Conservation (phyloP, 2,329 filamentous ascomycete genomes). For the Ophiostoma sp. region DNA sequence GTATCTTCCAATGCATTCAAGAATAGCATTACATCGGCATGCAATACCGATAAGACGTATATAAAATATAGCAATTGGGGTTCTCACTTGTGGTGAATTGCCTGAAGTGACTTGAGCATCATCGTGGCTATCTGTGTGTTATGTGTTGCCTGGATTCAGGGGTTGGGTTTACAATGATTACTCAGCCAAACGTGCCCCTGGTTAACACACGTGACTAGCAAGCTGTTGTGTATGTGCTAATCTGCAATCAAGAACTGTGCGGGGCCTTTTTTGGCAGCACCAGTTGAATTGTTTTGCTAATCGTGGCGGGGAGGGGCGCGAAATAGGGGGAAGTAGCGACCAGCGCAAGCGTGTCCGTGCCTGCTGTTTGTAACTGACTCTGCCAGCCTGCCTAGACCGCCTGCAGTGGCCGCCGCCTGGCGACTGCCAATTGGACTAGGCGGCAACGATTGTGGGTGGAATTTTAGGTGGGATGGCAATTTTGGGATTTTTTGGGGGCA, state of each 20-base stretch:
- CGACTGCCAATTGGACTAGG: background rate
- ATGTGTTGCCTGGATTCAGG: background rate
- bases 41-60: too few species aligned
- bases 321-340: conserved; percentile 12
- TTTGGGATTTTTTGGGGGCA: conserved; percentile 12
- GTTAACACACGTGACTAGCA: background rate
- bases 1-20: too few species aligned
- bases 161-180: background rate
- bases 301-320: conserved; percentile 2
- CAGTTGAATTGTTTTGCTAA: background rate
- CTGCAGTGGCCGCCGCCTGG: background rate
- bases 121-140: background rate
- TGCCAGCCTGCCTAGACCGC: background rate
- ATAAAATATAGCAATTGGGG: too few species aligned
- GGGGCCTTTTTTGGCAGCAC: background rate
- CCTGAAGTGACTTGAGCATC: too few species aligned
- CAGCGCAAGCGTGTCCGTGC: conserved; percentile 10
- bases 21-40: too few species aligned
- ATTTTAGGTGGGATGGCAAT: conserved; percentile 21
- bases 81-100: background rate
- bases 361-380: background rate
- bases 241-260: background rate
- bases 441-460: conserved; percentile 8
- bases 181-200: background rate
- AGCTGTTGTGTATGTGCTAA: background rate